A percentile compares a stretch with the other conserved stretches of the same genome.
Evolutionary conservation across 2,329 filamentous ascomycete species (phyloP).

Genomic region (Macrophomina tecta): DNA sequence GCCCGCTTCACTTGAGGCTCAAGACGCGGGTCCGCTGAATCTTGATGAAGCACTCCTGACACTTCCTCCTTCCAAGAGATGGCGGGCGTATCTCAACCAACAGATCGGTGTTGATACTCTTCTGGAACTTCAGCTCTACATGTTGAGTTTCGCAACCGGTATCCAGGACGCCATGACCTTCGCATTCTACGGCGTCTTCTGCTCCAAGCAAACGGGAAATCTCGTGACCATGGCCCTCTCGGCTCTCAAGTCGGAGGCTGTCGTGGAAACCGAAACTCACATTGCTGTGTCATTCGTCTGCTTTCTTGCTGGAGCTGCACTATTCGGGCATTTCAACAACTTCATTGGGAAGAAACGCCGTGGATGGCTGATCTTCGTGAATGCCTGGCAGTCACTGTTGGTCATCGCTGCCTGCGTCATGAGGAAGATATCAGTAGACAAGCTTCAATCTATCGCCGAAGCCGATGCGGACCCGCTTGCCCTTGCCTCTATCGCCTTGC

Average conservation of each 20-base stretch:
- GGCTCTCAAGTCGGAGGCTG: constrained; percentile 17
- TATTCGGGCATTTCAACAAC: constrained; percentile 37
- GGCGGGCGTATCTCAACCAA: constrained; percentile 31
- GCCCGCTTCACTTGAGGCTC: constrained; percentile 20
- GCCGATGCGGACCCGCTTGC: constrained; percentile 26
- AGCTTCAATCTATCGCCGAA: constrained; percentile 6
- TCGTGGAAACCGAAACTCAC: constrained; percentile 30
- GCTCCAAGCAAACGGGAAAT: constrained; percentile 38
- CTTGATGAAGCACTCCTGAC: constrained; percentile 13
- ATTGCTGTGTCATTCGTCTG: constrained; percentile 34
- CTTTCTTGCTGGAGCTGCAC: constrained; percentile 35
- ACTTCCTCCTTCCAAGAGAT: constrained; percentile 14
- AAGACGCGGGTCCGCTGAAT: neutral
- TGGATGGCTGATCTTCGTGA: constrained; percentile 35
- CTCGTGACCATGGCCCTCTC: constrained; percentile 27
- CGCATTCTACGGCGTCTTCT: constrained; percentile 37
- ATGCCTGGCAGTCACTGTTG: constrained; percentile 33
- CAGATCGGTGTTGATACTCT: constrained; percentile 35
- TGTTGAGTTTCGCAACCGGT: constrained; percentile 38
- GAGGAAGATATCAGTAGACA: constrained; percentile 30
- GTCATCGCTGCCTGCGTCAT: constrained; percentile 36
- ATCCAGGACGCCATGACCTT: constrained; percentile 39
- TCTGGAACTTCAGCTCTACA: constrained; percentile 35
- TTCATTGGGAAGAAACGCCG: constrained; percentile 33
- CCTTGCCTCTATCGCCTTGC: constrained; percentile 32